A percentile compares a stretch with the other conserved stretches of the same genome.
Evolutionary conservation across 2,329 filamentous ascomycete genomes (phyloP).

Genomic region (Ramularia collo-cygni): DNA sequence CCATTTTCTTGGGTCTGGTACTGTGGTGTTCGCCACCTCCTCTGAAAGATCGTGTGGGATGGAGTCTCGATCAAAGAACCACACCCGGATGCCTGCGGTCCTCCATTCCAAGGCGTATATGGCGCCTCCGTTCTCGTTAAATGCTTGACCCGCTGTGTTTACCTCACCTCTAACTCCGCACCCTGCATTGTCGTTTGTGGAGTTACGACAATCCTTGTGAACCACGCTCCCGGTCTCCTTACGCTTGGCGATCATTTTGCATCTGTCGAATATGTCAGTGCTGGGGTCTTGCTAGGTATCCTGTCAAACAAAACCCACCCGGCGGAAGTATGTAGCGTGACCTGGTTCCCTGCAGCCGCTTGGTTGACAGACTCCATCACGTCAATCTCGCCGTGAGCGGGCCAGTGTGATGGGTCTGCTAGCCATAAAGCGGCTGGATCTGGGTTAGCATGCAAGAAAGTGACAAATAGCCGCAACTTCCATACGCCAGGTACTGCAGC

Average conservation of each 20-base stretch:
- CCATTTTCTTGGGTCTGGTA: conserved; percentile 57
- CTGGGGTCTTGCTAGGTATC: too few species aligned
- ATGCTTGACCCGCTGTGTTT: conserved; percentile 25
- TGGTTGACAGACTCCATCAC: conserved; percentile 31
- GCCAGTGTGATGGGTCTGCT: conserved; percentile 1
- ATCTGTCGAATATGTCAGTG: conserved; percentile 6
- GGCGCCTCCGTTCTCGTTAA: conserved; percentile 29
- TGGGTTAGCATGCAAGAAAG: conserved; percentile 22
- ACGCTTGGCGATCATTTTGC: conserved; percentile 26
- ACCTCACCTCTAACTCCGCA: conserved; percentile 23
- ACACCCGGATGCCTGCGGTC: conserved; percentile 25
- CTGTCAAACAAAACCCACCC: conserved; percentile 1
- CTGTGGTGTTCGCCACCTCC: conserved; percentile 23
- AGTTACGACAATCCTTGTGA: conserved; percentile 22
- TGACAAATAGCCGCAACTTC: conserved; percentile 40
- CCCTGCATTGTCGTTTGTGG: conserved; percentile 24
- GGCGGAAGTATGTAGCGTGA: conserved; percentile 26
- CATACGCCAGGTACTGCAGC: conserved; percentile 36
- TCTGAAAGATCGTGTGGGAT: conserved; percentile 35
- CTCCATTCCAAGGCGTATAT: conserved; percentile 30
- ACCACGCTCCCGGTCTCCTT: conserved; percentile 26
- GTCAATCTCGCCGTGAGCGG: conserved; percentile 20
- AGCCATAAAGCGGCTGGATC: background rate
- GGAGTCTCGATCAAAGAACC: conserved; percentile 28
- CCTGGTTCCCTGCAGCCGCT: conserved; percentile 20